These are phyloP conservation scores for Serendipita vermifera DNA, from an alignment of 768 basidiomycete genomes.

Conservation along the genomic window DNA sequence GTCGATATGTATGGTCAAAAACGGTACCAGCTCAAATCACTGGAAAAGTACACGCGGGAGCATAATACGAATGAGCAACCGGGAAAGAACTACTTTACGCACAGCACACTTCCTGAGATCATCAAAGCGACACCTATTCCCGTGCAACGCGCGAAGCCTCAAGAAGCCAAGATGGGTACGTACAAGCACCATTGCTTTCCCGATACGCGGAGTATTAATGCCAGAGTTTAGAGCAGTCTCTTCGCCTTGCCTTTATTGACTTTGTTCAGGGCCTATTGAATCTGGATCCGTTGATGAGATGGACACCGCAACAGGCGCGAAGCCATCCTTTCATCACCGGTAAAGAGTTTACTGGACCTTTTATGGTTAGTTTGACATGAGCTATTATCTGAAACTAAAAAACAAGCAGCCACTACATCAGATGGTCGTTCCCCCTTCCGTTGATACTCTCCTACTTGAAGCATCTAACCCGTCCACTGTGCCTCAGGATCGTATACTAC, in stretches of 20 bases:
- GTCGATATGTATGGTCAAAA: slow-evolving; percentile 60
- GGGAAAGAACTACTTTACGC: slow-evolving; percentile 98
- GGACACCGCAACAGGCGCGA: slow-evolving; percentile 94
- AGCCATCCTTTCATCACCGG: slow-evolving; percentile 97
- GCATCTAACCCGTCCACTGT: no score
- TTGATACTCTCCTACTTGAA: no score
- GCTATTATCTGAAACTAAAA: no score
- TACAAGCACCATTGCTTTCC: neutral
- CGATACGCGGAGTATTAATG: neutral
- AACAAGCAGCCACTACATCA: no score
- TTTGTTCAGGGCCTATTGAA: slow-evolving; percentile 92
- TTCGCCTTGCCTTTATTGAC: slow-evolving; percentile 90
- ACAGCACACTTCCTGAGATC: slow-evolving; percentile 84
- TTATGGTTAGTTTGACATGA: slow-evolving; percentile 46
- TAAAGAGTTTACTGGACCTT: slow-evolving; percentile 84
- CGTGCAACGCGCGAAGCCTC: slow-evolving; percentile 37
- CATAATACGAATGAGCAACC: slow-evolving; percentile 94
- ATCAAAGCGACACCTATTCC: slow-evolving; percentile 94
- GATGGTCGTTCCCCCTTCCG: no score
- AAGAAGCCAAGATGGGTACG: slow-evolving; percentile 85
- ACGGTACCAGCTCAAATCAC: slow-evolving; percentile 63
- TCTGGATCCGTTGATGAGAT: slow-evolving; percentile 90
- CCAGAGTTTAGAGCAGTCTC: slow-evolving; percentile 55
- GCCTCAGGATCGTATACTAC: no score
- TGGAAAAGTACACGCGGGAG: slow-evolving; percentile 93